Evolutionary conservation across 495 filamentous ascomycete species (phyloP), one percentile per base, ranked within the genome.

Genomic region (Xylaria castorea): DNA sequence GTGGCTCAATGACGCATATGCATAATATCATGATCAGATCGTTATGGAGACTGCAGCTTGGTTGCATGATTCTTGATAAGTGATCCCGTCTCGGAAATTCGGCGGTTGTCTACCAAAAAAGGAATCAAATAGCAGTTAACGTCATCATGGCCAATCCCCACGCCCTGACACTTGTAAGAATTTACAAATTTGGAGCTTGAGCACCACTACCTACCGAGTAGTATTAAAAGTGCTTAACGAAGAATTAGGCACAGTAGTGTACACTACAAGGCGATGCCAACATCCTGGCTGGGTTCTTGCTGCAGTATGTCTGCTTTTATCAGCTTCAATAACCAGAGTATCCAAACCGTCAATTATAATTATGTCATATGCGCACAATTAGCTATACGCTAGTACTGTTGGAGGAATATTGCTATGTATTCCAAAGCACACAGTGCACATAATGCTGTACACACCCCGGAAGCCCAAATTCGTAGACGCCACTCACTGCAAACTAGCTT

Each of bases 111-210:
- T 51, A 11, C 27, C 16, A 25, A 68, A 44, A 36, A 68, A 57
- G 30, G 44, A 57, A 22, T 7, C 12, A 22, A 64, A n/a, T 36
- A 22, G 18, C 48, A 36, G 36, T 44, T 32, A 42, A 68, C 44
- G 66, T 68, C 66, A 55, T 68, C 66, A 57, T 30, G 34, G 50
- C 64, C 61, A 63, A 38, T 25, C 38, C 36, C 61, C 44, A 38
- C 27, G 32, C 16, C 64, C 38, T n/a, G 42, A 53, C 30, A 16
- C 30, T 53, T n/a, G 46, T 25, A 53, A 36, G 32, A n/a, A 40
- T 67, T 36, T 67, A 46, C 40, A 34, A 53, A 53, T 27, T 44
- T 46, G 11, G 58, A 38, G 57, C 30, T 32, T 60, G 16, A 60
- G 57, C 30, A 25, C 51, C 9, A 30, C 9, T 55, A 11, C 8